Conservation (phyloP, 2,329 filamentous ascomycete species). For the Fusarium redolens region DNA sequence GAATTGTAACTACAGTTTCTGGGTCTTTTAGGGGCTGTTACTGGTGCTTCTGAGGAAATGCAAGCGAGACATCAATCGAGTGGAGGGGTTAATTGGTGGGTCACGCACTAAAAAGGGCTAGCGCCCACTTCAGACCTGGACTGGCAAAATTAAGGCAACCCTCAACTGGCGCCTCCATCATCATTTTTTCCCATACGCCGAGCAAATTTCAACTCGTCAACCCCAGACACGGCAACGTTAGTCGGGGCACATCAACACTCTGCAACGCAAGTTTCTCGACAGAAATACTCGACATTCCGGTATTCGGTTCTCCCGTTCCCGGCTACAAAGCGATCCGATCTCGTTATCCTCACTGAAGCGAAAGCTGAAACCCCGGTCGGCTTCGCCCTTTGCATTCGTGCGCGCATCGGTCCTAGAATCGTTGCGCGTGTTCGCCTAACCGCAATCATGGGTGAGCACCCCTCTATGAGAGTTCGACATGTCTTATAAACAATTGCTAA, state of each 20-base stretch:
- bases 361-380: conserved; percentile 47
- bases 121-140: conserved; percentile 55
- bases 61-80: conserved; percentile 38
- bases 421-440: conserved; percentile 61
- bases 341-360: conserved; percentile 27
- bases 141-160: conserved; percentile 59
- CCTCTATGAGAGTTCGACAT: conserved; percentile 3
- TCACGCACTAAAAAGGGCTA: conserved; percentile 47
- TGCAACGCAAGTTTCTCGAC: conserved; percentile 38
- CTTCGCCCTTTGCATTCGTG: conserved; percentile 46
- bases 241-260: conserved; percentile 51
- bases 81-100: conserved; percentile 27
- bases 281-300: conserved; percentile 13
- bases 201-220: conserved; percentile 59
- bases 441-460: conserved; percentile 71
- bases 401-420: conserved; percentile 56
- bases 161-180: conserved; percentile 52
- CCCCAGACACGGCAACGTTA: conserved; percentile 56
- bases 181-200: conserved; percentile 53
- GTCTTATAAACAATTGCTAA: conserved; percentile 16
- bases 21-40: not conserved
- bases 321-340: conserved; percentile 19
- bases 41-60: conserved; percentile 16
- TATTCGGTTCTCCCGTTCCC: conserved; percentile 4
- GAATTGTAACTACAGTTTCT: not conserved